A percentile compares a stretch with the other conserved stretches of the same genome.
phyloP scores from a whole-genome alignment of 768 basidiomycete species.

The Phanerochaete sordida region DNA sequence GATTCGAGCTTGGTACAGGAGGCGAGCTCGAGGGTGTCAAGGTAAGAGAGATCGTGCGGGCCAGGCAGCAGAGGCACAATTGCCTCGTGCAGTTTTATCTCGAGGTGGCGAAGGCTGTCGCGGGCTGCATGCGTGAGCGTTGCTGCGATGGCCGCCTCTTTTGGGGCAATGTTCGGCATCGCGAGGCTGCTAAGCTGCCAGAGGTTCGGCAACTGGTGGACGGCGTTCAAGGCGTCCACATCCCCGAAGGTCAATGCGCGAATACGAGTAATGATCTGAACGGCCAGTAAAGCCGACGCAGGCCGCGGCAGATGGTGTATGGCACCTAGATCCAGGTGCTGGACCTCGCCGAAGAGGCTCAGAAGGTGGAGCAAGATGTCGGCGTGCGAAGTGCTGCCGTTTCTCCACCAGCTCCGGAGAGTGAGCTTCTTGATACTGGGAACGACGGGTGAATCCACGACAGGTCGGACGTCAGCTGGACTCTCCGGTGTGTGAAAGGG shows the following conservation, averaged over 20 bases:
- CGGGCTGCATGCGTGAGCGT: neutral
- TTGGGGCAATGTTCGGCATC: neutral
- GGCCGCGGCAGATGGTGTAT: neutral
- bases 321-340: neutral
- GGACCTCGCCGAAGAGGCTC: neutral
- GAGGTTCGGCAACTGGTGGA: neutral
- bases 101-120: neutral
- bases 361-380: neutral
- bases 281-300: neutral
- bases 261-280: neutral
- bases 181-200: neutral
- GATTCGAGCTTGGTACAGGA: neutral
- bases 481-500: neutral
- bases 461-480: neutral
- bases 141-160: neutral
- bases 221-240: neutral
- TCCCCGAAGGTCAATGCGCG: neutral
- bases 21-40: neutral
- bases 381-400: neutral
- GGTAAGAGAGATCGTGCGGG: neutral
- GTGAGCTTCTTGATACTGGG: neutral
- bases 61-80: neutral
- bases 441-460: neutral
- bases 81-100: neutral
- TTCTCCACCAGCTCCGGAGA: neutral